Base-by-base conservation (phyloP, 2,329 filamentous ascomycete genomes). In the Cladosporium austrohemisphaericum region DNA sequence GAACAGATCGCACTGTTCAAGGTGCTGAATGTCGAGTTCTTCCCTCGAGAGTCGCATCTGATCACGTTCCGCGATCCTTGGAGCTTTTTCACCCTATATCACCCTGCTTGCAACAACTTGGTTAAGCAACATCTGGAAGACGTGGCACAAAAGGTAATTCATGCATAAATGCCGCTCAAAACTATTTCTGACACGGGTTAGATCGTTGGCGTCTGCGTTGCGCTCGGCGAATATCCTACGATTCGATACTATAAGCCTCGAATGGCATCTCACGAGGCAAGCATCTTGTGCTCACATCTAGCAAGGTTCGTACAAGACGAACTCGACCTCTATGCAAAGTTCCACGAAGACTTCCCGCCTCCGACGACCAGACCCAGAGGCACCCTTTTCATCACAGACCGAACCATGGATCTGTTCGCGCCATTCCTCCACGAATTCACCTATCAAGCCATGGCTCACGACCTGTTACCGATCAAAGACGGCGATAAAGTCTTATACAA, bases 391-490 rank as follows among this genome's bases (percentile, higher is more conserved):
- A 86, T 98, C 53, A 88, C 90, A 1, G 93, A 97, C 67, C 81
- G 93, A 54, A 88, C 90, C 6, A 93, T 98, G 86, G 93, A 98
- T 66, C 70, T 96, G 3, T 82, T 86, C 71, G 84, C 92, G 0
- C 93, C 93, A 1, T 71, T 97, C 9, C 65, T 97, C 3, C 93
- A 98, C 69, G 93, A 98, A 63, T 96, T 98, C 65, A 96, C 93
- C 10, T 98, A 97, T 66, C 93, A 98, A 69, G 90, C 93, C 43
- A 97, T 98, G 92, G 92, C 89, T 3, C 88, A 96, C 67, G 93
- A 98, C 65, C 74, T 98, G 7, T 73, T 98, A 23, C 86, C 86
- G 0, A 89, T 98, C 63, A 84, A 86, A 60, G 93, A 97, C 47
- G 85, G 81, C 19, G 90, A 95, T 56, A 95, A 93, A 66, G 79